phyloP scores from a whole-genome alignment of 805 yeast species.

The Pichia nakasei region DNA sequence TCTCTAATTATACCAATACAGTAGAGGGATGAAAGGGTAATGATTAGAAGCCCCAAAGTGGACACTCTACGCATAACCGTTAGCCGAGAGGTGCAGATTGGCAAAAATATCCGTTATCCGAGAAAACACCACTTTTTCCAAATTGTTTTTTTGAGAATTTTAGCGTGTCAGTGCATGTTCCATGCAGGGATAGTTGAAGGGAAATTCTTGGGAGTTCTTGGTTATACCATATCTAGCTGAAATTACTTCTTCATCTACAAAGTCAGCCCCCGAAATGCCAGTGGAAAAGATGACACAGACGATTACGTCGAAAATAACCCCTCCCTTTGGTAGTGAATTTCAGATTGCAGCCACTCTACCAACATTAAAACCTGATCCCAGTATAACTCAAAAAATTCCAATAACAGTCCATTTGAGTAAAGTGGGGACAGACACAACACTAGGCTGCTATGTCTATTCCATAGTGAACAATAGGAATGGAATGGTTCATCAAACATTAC shows the following conservation, averaged over 20 bases:
- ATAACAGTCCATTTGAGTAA: conserved; percentile 30
- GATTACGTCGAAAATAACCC: conserved; percentile 14
- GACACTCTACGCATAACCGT: no score
- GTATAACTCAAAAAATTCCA: conserved; percentile 21
- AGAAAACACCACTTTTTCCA: no score
- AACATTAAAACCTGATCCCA: conserved; percentile 12
- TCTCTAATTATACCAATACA: no score
- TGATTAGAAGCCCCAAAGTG: no score
- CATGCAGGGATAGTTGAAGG: no score
- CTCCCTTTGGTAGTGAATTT: conserved; percentile 21
- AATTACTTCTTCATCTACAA: not conserved
- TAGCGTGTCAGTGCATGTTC: no score
- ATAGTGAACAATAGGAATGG: conserved; percentile 26
- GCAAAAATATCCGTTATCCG: no score
- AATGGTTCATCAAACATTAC: conserved; percentile 31
- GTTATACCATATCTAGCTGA: no score
- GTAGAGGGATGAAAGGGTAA: no score
- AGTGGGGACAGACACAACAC: conserved; percentile 20
- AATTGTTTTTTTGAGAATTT: no score
- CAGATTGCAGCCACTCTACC: conserved; percentile 19
- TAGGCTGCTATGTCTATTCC: conserved; percentile 40
- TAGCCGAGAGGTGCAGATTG: no score
- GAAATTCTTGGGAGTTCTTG: no score
- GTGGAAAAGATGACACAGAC: conserved; percentile 10
- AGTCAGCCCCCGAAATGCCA: not conserved